Base-by-base conservation (phyloP, 148 eudicot species). In the Simmondsia chinensis region DNA sequence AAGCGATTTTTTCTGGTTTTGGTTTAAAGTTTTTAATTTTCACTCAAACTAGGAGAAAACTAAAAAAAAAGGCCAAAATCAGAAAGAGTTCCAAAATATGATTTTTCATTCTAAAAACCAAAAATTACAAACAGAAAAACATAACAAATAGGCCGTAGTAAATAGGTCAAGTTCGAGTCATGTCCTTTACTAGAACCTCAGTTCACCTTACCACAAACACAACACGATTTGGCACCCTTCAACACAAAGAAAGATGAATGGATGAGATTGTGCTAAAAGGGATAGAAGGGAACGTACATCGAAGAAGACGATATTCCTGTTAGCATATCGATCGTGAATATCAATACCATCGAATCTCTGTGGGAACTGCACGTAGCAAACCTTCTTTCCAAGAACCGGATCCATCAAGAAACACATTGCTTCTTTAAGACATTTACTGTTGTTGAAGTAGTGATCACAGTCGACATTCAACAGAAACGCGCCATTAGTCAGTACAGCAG, bases 371-470 rank as follows among this genome's bases (percentile, higher is more conserved):
- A 89, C 97, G 55, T 89, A 89, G 70, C 97, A 89, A 32, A 76
- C 75, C 69, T 75, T 89, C 76, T 65, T 84, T 59, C 95, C 95
- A 48, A 44, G 46, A 61, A 57, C 91, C 43, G 97, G 97, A 58
- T 89, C 97, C 95, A 89, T 84, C 91, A 89, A 25, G 68, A 89
- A 89, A 52, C 97, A 89, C 97, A 89, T 89, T 39, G 97, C 97
- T 72, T 89, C 97, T 68, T 81, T 89, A 57, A 80, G 80, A 73
- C 82, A 76, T 66, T 89, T 89, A 56, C 94, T 80, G 56, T 78
- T 89, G 66, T 89, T 89, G 70, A 89, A 89, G 77, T 89, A 89
- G 77, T 89, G 97, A 76, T 89, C 97, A 76, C 97, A 89, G 57
- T 89, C 97, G 23, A 89, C 97, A 28, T 89, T 89, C 71, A 89